Evolutionary conservation across 176 grass and related monocot species (phyloP).

Genomic region (Musa troglodytarum): DNA sequence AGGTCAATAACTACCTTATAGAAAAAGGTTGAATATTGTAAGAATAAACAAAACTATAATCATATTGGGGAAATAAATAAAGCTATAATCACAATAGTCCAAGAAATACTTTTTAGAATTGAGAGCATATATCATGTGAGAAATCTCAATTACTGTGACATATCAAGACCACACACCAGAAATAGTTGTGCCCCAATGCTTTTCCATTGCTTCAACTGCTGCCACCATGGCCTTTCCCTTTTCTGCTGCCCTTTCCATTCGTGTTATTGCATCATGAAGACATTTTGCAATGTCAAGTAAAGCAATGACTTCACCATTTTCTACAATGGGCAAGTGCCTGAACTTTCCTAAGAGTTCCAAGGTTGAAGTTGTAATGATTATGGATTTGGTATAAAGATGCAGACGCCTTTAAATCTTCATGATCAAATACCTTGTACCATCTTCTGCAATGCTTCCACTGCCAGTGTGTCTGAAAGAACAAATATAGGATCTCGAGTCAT

Average conservation of each 20-base stretch:
- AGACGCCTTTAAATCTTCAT: neutral
- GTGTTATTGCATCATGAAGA: conserved; percentile 91
- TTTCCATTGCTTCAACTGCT: conserved; percentile 94
- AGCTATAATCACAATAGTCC: conserved; percentile 9
- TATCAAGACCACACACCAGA: conserved; percentile 36
- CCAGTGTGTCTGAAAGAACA: conserved; percentile 78
- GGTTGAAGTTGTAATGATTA: neutral
- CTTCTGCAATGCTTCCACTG: conserved; percentile 93
- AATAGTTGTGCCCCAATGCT: conserved; percentile 71
- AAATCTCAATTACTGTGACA: neutral
- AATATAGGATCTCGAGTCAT: conserved; percentile 92
- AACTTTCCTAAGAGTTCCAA: conserved; percentile 66
- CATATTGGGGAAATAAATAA: neutral
- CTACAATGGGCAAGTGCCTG: conserved; percentile 94
- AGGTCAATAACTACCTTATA: neutral
- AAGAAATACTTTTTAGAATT: neutral
- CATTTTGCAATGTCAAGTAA: conserved; percentile 96
- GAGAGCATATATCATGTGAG: neutral
- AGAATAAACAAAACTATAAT: neutral
- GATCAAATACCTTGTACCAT: conserved; percentile 81
- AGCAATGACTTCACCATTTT: conserved; percentile 93
- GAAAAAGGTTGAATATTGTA: neutral
- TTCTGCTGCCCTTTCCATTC: conserved; percentile 98
- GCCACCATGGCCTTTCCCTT: conserved; percentile 94
- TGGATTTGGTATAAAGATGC: neutral